These are phyloP conservation scores for Candida silvicultrix DNA, from an alignment of 805 yeast species.

Conservation along the genomic window DNA sequence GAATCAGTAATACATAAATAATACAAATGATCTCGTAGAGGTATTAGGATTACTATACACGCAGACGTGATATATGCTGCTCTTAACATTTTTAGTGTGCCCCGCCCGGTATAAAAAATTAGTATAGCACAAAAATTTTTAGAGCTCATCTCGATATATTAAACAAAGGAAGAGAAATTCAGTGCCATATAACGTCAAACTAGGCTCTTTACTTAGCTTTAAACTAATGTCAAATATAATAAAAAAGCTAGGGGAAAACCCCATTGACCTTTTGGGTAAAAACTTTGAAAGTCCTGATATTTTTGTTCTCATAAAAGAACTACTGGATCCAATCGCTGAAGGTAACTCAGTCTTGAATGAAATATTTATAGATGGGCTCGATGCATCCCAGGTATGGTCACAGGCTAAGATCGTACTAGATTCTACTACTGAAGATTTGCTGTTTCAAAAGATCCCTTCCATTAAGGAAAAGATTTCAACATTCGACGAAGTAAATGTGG, in stretches of 20 bases:
- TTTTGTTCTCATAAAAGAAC: conserved; percentile 14
- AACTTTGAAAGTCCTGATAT: conserved; percentile 1
- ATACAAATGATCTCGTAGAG: too few relatives aligned
- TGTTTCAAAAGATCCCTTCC: conserved; percentile 49
- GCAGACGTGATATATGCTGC: too few relatives aligned
- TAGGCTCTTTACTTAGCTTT: too few relatives aligned
- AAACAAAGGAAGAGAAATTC: neutral
- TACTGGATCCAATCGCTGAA: conserved; percentile 21
- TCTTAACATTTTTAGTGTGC: neutral
- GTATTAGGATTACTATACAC: too few relatives aligned
- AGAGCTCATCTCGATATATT: neutral
- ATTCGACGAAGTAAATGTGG: conserved; percentile 17
- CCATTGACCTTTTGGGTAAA: neutral
- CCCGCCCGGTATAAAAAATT: neutral
- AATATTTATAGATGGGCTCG: conserved; percentile 78
- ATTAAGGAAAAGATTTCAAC: conserved; percentile 30
- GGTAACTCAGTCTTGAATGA: conserved; percentile 63
- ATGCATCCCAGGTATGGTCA: conserved; percentile 89
- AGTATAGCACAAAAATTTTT: neutral
- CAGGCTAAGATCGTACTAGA: conserved; percentile 84
- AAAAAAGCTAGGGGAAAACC: neutral
- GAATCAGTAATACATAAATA: too few relatives aligned
- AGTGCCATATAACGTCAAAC: too few relatives aligned
- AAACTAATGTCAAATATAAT: neutral
- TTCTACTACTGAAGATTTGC: conserved; percentile 59